phyloP scores from a whole-genome alignment of 495 filamentous ascomycete species.

The Penicillium soppii region DNA sequence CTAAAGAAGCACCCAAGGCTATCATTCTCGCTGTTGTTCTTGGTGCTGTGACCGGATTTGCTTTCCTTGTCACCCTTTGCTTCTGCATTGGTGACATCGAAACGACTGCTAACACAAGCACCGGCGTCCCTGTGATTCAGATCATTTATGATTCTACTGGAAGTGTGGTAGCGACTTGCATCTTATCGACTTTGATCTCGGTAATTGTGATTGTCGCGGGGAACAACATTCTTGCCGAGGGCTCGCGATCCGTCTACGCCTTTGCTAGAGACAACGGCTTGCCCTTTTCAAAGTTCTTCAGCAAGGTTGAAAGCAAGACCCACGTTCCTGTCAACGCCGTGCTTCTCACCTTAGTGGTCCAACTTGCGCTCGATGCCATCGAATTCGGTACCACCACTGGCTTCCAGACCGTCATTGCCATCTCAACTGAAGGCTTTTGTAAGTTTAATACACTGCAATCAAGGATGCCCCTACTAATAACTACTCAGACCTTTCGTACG shows the following conservation, averaged over 20 bases:
- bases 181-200: slow-evolving; percentile 38
- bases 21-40: slow-evolving; percentile 55
- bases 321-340: slow-evolving; percentile 53
- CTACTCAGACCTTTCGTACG: slow-evolving; percentile 54
- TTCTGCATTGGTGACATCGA: slow-evolving; percentile 51
- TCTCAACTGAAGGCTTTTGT: slow-evolving; percentile 59
- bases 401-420: slow-evolving; percentile 57
- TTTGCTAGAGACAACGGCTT: slow-evolving; percentile 50
- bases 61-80: slow-evolving; percentile 47
- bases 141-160: slow-evolving; percentile 50
- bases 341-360: slow-evolving; percentile 48
- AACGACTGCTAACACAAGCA: slow-evolving; percentile 35
- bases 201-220: slow-evolving; percentile 42
- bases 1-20: slow-evolving; percentile 51
- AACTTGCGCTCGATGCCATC: slow-evolving; percentile 55
- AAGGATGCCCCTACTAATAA: slow-evolving; percentile 10
- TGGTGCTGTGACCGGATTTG: slow-evolving; percentile 49
- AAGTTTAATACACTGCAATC: slow-evolving; percentile 15
- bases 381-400: slow-evolving; percentile 59
- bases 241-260: slow-evolving; percentile 43
- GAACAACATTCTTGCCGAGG: slow-evolving; percentile 45
- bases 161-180: slow-evolving; percentile 39
- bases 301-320: slow-evolving; percentile 34
- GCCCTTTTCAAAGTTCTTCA: slow-evolving; percentile 44
- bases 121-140: slow-evolving; percentile 48